phyloP scores from a whole-genome alignment of 495 filamentous ascomycete species.

The Pyrenula aspistea region DNA sequence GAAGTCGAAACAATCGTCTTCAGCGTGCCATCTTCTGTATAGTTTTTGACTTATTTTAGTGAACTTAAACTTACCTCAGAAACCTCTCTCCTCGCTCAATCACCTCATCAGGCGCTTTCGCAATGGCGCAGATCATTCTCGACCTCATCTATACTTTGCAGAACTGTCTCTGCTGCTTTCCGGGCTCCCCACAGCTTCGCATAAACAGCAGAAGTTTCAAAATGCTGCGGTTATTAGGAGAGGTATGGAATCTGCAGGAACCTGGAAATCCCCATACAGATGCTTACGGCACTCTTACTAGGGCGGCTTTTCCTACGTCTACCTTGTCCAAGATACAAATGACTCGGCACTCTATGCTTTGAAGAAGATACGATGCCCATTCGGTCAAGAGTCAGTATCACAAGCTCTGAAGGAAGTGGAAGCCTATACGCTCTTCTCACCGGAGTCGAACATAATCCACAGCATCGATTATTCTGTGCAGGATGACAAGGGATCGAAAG shows the following conservation, averaged over 20 bases:
- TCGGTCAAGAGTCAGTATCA: slow-evolving; percentile 89
- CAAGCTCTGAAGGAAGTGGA: slow-evolving; percentile 95
- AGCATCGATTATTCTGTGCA: slow-evolving; percentile 72
- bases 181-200: slow-evolving; percentile 80
- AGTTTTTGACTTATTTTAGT: too few species aligned
- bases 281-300: slow-evolving; percentile 17
- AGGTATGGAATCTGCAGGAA: slow-evolving; percentile 36
- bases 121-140: slow-evolving; percentile 63
- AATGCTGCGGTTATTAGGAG: slow-evolving; percentile 82
- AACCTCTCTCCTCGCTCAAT: too few species aligned
- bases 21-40: too few species aligned
- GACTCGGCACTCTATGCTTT: slow-evolving; percentile 78
- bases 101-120: too few species aligned
- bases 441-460: slow-evolving; percentile 78
- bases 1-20: too few species aligned
- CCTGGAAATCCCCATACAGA: neutral
- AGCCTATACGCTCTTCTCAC: slow-evolving; percentile 80
- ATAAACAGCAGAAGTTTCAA: slow-evolving; percentile 95
- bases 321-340: slow-evolving; percentile 84
- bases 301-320: slow-evolving; percentile 97
- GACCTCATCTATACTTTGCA: slow-evolving; percentile 84
- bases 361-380: slow-evolving; percentile 97
- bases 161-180: slow-evolving; percentile 92
- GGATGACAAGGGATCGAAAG: slow-evolving; percentile 46
- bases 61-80: too few species aligned